Evolutionary conservation across 176 grass and related monocot species (phyloP), one percentile per base, ranked within the genome.

Genomic region (Otatea glauca): DNA sequence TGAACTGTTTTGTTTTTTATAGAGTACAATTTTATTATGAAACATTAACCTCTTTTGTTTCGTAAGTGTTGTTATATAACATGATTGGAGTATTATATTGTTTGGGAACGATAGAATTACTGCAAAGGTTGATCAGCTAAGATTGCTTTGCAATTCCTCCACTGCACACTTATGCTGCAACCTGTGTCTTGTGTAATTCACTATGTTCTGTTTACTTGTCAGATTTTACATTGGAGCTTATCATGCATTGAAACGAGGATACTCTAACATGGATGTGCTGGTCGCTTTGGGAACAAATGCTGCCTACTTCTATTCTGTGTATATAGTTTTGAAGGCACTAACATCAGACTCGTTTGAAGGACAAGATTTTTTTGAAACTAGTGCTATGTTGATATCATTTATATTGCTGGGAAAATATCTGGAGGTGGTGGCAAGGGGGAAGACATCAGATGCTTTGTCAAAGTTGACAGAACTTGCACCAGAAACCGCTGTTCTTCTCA

Each of bases 221-320:
- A 99, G 96, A 82, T 99, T 99, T 85, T 99, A 99, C 12, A 21
- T 96, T 84, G 96, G 96, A 85, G 89, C 93, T 60, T 99, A 99
- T 83, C 91, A 99, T 88, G 93, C 96, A 74, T 25, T 99, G 51
- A 96, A 88, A 91, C 83, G 96, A 51, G 93, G 91, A 67, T 96
- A 89, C 69, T 89, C 96, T 54, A 99, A 99, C 90, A 99, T 99
- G 96, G 96, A 99, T 81, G 96, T 99, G 64, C 74, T 99, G 65
- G 93, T 99, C 35, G 91, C 96, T 75, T 92, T 99, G 78, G 96
- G 96, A 88, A 99, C 96, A 75, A 99, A 99, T 91, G 93, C 91
- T 70, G 93, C 96, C 7, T 99, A 96, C 68, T 99, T 99, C 86
- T 99, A 99, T 81, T 99, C 96, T 9, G 75, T 99, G 41, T 99